phyloP scores from a whole-genome alignment of 306 rosid genomes.

The Vicia villosa region DNA sequence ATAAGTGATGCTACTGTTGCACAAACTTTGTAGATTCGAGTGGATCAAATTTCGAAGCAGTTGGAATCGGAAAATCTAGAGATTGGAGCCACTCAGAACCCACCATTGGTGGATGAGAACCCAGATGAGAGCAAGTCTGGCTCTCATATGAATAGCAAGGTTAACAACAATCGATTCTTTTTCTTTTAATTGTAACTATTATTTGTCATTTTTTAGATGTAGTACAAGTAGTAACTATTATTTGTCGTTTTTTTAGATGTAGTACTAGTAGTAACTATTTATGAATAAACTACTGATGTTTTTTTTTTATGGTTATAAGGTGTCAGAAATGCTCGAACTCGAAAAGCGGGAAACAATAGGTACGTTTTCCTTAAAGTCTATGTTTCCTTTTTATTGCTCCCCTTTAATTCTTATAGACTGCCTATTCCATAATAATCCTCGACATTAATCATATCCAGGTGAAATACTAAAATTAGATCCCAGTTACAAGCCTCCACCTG shows the following conservation, averaged over 20 bases:
- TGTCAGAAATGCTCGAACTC: slow-evolving; percentile 65
- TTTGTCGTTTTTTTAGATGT: slow-evolving; percentile 6
- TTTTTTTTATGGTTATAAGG: slow-evolving; percentile 42
- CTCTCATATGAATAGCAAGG: slow-evolving; percentile 55
- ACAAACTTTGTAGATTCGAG: slow-evolving; percentile 77
- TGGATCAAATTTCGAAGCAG: slow-evolving; percentile 77
- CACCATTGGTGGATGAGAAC: slow-evolving; percentile 40
- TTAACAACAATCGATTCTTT: slow-evolving; percentile 35
- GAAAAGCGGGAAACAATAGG: slow-evolving; percentile 89
- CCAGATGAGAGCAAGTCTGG: slow-evolving; percentile 38
- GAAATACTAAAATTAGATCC: slow-evolving; percentile 87
- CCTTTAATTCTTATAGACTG: neutral
- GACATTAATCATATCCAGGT: slow-evolving; percentile 54
- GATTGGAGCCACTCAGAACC: slow-evolving; percentile 41
- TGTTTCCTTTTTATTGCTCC: slow-evolving; percentile 4
- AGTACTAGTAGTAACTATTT: slow-evolving; percentile 11
- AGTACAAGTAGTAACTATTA: too few species aligned
- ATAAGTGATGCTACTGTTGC: slow-evolving; percentile 65
- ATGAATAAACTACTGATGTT: slow-evolving; percentile 41
- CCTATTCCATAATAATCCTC: slow-evolving; percentile 28
- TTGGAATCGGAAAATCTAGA: slow-evolving; percentile 59
- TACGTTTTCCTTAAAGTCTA: slow-evolving; percentile 44
- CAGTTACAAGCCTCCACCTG: slow-evolving; percentile 81
- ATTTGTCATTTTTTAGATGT: slow-evolving; percentile 6
- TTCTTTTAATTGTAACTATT: slow-evolving; percentile 21